Conservation (phyloP, 2,329 filamentous ascomycete species). For the Metarhizium humberi region DNA sequence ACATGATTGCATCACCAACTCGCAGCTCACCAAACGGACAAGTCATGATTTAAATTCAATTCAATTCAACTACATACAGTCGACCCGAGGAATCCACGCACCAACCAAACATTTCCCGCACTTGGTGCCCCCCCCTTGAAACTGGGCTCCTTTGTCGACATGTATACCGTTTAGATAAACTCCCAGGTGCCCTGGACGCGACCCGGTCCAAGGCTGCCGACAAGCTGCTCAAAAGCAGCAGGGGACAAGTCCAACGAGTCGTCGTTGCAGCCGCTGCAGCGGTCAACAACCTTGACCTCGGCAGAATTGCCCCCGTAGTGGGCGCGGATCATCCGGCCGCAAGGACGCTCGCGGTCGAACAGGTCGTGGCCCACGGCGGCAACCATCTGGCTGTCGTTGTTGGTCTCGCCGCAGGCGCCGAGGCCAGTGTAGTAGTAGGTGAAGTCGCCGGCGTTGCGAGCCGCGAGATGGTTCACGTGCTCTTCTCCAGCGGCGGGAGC, state of each 20-base stretch:
- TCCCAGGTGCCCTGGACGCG: constrained; percentile 7
- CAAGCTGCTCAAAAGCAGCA: constrained; percentile 35
- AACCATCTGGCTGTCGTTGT: constrained; percentile 45
- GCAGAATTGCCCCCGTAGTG: constrained; percentile 35
- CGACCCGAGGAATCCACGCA: too few species aligned
- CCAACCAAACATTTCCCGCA: too few species aligned
- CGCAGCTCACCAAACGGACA: too few species aligned
- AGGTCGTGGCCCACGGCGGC: constrained; percentile 58
- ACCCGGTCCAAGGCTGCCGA: constrained; percentile 17
- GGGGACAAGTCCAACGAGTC: constrained; percentile 40
- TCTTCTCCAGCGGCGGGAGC: neutral
- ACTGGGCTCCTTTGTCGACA: too few species aligned
- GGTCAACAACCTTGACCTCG: constrained; percentile 59
- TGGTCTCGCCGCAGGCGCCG: constrained; percentile 59
- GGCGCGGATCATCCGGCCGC: constrained; percentile 57
- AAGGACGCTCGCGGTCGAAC: constrained; percentile 49
- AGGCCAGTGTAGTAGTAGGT: constrained; percentile 55
- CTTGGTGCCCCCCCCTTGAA: too few species aligned
- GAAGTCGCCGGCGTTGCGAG: constrained; percentile 4
- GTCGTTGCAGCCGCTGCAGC: constrained; percentile 43
- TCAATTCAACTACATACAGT: too few species aligned
- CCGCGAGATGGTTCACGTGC: neutral
- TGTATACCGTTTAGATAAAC: neutral
- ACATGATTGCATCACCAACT: too few species aligned
- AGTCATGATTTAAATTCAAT: too few species aligned